Percentiles rank a stretch among this genome's conserved stretches.
Conservation (phyloP, 495 filamentous ascomycete species). For the Neurospora sp. region DNA sequence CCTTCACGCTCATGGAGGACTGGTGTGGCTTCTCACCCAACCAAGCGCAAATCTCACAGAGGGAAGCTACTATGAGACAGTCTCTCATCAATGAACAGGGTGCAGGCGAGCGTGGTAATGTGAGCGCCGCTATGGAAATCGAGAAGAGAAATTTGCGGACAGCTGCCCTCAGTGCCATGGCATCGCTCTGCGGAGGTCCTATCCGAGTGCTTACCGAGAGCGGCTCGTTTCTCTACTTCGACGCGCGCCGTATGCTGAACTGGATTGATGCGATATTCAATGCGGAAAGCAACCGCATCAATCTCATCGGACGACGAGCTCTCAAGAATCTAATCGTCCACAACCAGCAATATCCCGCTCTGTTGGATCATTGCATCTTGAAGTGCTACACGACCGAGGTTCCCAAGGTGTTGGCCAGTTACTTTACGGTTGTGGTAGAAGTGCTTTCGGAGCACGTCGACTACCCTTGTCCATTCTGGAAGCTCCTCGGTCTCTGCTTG, state of each 20-base stretch:
- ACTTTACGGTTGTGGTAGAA: conserved; percentile 85
- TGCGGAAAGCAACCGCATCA: conserved; percentile 76
- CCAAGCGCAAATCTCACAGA: conserved; percentile 65
- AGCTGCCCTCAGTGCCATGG: conserved; percentile 91
- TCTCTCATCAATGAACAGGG: conserved; percentile 56
- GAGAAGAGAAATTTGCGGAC: conserved; percentile 87
- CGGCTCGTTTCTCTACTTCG: conserved; percentile 74
- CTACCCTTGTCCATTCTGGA: conserved; percentile 82
- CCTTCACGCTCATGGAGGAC: conserved; percentile 94
- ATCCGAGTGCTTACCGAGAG: conserved; percentile 81
- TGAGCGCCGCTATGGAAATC: conserved; percentile 87
- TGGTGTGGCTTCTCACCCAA: conserved; percentile 98
- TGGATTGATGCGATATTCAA: conserved; percentile 96
- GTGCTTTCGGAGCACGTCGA: conserved; percentile 72
- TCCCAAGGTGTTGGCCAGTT: conserved; percentile 82
- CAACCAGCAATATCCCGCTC: conserved; percentile 72
- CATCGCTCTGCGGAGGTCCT: conserved; percentile 83
- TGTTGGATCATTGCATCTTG: conserved; percentile 78
- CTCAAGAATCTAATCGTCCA: conserved; percentile 85
- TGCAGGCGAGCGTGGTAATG: conserved; percentile 57
- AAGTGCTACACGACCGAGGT: conserved; percentile 73
- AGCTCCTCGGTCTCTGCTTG: conserved; percentile 73
- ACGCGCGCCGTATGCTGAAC: conserved; percentile 79
- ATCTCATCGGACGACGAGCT: conserved; percentile 82
- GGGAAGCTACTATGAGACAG: conserved; percentile 82